Evolutionary conservation across 1,139 yeast genomes (phyloP), one percentile per base, ranked within the genome.

Genomic region (Blastobotrys arbuscula): DNA sequence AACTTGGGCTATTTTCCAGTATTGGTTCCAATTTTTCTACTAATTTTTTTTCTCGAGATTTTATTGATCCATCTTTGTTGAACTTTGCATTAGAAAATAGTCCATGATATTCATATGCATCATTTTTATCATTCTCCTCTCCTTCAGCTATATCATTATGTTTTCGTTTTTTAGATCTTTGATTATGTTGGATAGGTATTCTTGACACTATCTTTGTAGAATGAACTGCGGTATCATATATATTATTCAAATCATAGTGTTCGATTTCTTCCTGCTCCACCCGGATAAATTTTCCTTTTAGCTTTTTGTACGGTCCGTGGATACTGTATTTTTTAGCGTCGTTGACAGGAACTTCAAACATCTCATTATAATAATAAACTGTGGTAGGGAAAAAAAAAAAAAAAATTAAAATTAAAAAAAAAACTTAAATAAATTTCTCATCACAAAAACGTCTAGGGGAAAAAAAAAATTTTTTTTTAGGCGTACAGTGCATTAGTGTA

Each of bases 61-160:
- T 13, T n/a, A 34, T 42, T 2, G 3, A 5, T 9, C 12, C 13
- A 5, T 28, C 13, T 28, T 28, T n/a, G n/a, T n/a, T n/a, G n/a
- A n/a, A n/a, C n/a, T n/a, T n/a, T n/a, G n/a, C n/a, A n/a, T 44
- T 39, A 19, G 42, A 35, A 20, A 34, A 39, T 36, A 49, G 33
- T 8, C 52, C 52, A 15, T 16, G 30, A 37, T 39, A 40, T 34
- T 45, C 49, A 21, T 15, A 20, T 12, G 38, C 43, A 9, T 34
- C 52, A 21, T 34, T 42, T 12, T 30, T n/a, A n/a, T 31, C 35
- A 7, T 31, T 13, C 35, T 31, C 35, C 8, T 31, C 35, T 31
- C 15, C 35, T 13, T 31, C 35, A 6, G 13, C 35, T 7, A 8
- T 13, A 5, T 7, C 7, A 31, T 31, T 7, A 7, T 31, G 8